Evolutionary conservation across 23 red algal species (phyloP), one percentile per base, ranked within the genome.

Genomic region (Cyanidiococcus yangmingshanensis): DNA sequence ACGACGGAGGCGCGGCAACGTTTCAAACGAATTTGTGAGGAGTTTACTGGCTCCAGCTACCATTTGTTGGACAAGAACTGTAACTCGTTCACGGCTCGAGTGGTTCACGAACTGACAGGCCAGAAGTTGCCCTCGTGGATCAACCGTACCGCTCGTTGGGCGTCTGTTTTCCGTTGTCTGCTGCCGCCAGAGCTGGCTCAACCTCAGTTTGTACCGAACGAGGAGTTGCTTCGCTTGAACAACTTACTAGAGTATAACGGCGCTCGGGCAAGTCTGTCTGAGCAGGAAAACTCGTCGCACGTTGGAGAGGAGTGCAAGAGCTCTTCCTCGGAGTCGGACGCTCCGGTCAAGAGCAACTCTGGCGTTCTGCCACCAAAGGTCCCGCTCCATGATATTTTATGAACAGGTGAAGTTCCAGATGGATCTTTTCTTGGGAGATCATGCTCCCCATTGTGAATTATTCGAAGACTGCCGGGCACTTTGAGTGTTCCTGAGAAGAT

Each of bases 51-150:
- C 27, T 80, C 77, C 17, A 86, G 79, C 63, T 98, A 98, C 40
- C 82, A 98, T 67, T 57, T 98, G 2, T 76, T 98, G 24, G 87
- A 98, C 63, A 83, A 91, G 80, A 98, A 98, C 76, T 98, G 94
- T 39, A 98, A 98, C 74, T 80, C 90, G 67, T 98, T 98, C 68
- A 82, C 85, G 33, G 89, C 63, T 25, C n/a, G n/a, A 35, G 63
- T 71, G 7, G 63, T 71, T 25, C 32, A 35, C 7, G 63, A 71
- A 3, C 63, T 71, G 12, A 71, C 63, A 7, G 63, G 63, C n/a
- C 63, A 35, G 63, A 35, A 71, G 27, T 30, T 71, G 27, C 63
- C 63, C 16, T 25, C 63, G 12, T 71, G 63, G 63, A 35, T 71
- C 63, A 71, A 71, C 32, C 63, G 63, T 3, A 71, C 63, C 63